A percentile compares a stretch with the other conserved stretches of the same genome.
Conservation (phyloP, 495 filamentous ascomycete species). For the Zalerion maritima region DNA sequence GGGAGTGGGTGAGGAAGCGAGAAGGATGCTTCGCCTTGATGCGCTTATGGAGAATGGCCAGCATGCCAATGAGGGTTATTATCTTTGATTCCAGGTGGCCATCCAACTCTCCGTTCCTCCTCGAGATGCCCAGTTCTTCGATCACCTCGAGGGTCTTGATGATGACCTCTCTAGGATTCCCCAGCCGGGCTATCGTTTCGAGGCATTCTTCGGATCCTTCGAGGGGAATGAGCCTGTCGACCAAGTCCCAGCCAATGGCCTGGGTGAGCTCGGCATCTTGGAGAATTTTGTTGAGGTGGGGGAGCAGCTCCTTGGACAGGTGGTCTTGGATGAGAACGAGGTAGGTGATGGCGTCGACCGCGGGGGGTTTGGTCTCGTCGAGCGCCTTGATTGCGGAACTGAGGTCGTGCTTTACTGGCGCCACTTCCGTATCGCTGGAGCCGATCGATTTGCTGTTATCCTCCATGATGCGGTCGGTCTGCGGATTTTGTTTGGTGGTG, state of each 20-base stretch:
- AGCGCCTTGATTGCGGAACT: slow-evolving; percentile 25
- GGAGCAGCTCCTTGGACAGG: slow-evolving; percentile 60
- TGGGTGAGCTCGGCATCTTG: slow-evolving; percentile 72
- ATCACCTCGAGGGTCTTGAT: slow-evolving; percentile 68
- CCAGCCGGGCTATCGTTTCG: slow-evolving; percentile 57
- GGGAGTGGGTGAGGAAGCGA: slow-evolving; percentile 79
- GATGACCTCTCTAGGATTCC: slow-evolving; percentile 89
- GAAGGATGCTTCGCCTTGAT: slow-evolving; percentile 86
- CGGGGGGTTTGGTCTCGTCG: slow-evolving; percentile 41
- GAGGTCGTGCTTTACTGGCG: slow-evolving; percentile 10
- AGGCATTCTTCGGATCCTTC: slow-evolving; percentile 61
- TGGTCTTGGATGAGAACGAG: slow-evolving; percentile 79
- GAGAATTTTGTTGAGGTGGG: slow-evolving; percentile 59
- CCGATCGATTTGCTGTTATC: too few relatives aligned
- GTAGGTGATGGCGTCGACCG: slow-evolving; percentile 74
- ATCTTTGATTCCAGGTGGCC: slow-evolving; percentile 39
- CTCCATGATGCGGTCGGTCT: too few relatives aligned
- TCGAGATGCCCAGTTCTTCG: slow-evolving; percentile 40
- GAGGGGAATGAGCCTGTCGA: slow-evolving; percentile 70
- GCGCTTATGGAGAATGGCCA: slow-evolving; percentile 70
- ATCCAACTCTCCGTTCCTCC: slow-evolving; percentile 11
- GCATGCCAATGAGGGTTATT: slow-evolving; percentile 61
- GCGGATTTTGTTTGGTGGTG: too few relatives aligned
- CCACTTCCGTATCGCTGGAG: too few relatives aligned
- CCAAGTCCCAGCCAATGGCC: slow-evolving; percentile 93